phyloP scores from a whole-genome alignment of 495 filamentous ascomycete genomes.

The Cladorrhinum samala region DNA sequence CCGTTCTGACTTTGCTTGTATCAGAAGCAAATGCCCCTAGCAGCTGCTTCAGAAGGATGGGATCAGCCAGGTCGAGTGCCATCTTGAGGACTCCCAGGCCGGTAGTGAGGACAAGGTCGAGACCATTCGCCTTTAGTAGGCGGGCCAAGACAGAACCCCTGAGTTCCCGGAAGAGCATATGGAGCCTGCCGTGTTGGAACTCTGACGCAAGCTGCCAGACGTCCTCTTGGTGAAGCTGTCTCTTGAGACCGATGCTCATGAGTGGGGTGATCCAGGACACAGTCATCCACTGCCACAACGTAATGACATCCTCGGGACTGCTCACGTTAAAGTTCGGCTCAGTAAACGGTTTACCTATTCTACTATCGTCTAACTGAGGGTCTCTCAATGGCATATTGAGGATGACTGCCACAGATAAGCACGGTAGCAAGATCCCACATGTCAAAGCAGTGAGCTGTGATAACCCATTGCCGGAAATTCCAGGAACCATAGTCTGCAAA shows the following conservation, averaged over 20 bases:
- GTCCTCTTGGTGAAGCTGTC: slow-evolving; percentile 66
- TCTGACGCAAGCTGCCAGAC: slow-evolving; percentile 71
- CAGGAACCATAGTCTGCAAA: slow-evolving; percentile 12
- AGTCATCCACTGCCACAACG: slow-evolving; percentile 72
- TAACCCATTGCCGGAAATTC: slow-evolving; percentile 2
- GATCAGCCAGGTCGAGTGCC: slow-evolving; percentile 56
- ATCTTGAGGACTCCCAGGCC: slow-evolving; percentile 56
- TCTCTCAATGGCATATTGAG: slow-evolving; percentile 68
- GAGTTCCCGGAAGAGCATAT: slow-evolving; percentile 67
- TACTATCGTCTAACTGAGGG: slow-evolving; percentile 47
- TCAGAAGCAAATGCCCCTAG: slow-evolving; percentile 59
- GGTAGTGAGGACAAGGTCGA: slow-evolving; percentile 65
- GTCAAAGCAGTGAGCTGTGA: slow-evolving; percentile 3
- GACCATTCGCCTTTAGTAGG: slow-evolving; percentile 64
- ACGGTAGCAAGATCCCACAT: slow-evolving; percentile 9
- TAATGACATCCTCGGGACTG: slow-evolving; percentile 77
- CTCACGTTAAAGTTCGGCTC: slow-evolving; percentile 54
- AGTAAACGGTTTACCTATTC: slow-evolving; percentile 55
- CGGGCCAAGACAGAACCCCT: slow-evolving; percentile 61
- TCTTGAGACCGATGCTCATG: slow-evolving; percentile 53
- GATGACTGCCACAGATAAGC: slow-evolving; percentile 44
- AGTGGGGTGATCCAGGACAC: slow-evolving; percentile 79
- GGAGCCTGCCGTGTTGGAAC: slow-evolving; percentile 67
- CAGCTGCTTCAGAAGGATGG: slow-evolving; percentile 65
- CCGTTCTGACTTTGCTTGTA: slow-evolving; percentile 41